These are phyloP conservation scores for Betula pendula DNA, from an alignment of 306 rosid species.

Conservation along the genomic window DNA sequence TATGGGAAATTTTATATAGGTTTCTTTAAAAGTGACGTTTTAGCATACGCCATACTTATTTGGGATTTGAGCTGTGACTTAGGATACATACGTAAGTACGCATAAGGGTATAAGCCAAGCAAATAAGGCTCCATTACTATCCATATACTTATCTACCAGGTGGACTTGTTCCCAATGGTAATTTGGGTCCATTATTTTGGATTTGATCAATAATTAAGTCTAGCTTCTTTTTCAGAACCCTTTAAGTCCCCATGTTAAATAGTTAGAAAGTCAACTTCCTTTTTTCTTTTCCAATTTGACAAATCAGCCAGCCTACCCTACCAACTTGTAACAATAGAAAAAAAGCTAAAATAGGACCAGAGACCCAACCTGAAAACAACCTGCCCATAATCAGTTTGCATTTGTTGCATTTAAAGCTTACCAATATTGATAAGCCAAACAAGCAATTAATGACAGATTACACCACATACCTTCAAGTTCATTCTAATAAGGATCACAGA, in stretches of 20 bases:
- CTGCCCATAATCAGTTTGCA: background rate
- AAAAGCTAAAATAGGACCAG: background rate
- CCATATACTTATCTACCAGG: background rate
- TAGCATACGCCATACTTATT: too few relatives aligned
- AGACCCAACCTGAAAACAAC: conserved; percentile 4
- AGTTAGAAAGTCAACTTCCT: background rate
- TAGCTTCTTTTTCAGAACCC: background rate
- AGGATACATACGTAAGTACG: background rate
- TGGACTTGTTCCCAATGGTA: background rate
- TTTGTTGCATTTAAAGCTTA: background rate
- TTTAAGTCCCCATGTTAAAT: background rate
- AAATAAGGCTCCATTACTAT: background rate
- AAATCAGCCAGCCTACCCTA: background rate
- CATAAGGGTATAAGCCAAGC: background rate
- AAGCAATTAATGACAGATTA: background rate
- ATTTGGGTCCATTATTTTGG: background rate
- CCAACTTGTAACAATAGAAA: background rate
- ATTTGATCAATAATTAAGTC: background rate
- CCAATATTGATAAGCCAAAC: background rate
- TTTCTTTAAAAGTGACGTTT: too few relatives aligned
- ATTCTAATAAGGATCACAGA: background rate
- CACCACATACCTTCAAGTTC: background rate
- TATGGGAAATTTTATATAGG: too few relatives aligned
- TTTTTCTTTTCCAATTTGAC: background rate
- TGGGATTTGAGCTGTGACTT: too few relatives aligned